Conservation (phyloP, 805 yeast species). For the Nakazawaea sp. region DNA sequence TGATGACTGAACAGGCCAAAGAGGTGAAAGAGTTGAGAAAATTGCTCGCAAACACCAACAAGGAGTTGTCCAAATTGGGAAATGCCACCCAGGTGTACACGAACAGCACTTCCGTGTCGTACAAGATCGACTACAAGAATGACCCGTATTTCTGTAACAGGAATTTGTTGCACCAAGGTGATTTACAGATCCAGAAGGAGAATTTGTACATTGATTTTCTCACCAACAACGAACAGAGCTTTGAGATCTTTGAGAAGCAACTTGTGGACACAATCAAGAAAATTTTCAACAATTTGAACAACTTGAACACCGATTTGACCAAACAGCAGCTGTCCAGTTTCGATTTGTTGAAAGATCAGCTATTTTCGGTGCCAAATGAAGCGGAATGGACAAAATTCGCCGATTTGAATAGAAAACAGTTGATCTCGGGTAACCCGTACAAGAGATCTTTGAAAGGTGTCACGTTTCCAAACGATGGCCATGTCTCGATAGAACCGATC, state of each 20-base stretch:
- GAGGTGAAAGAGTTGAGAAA: conserved; percentile 32
- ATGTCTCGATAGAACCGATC: conserved; percentile 34
- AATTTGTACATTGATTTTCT: conserved; percentile 38
- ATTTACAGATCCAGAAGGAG: conserved; percentile 36
- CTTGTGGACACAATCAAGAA: conserved; percentile 34
- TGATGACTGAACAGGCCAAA: conserved; percentile 26
- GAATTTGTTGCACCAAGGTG: conserved; percentile 26
- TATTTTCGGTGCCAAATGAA: conserved; percentile 27
- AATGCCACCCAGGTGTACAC: conserved; percentile 15
- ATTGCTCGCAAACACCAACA: conserved; percentile 25
- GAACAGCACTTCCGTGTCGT: conserved; percentile 10
- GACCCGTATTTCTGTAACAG: conserved; percentile 44
- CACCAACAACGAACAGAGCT: conserved; percentile 30
- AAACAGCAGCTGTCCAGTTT: conserved; percentile 24
- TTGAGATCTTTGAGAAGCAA: conserved; percentile 35
- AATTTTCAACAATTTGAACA: conserved; percentile 23
- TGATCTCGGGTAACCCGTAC: conserved; percentile 23
- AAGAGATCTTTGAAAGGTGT: conserved; percentile 30
- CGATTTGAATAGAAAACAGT: conserved; percentile 21
- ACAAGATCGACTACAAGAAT: conserved; percentile 26
- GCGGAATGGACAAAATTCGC: conserved; percentile 40
- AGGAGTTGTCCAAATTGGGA: conserved; percentile 18
- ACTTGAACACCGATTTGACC: conserved; percentile 18
- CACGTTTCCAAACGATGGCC: conserved; percentile 31
- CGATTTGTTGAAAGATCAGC: conserved; percentile 21